Base-by-base conservation (phyloP, 1,139 yeast genomes). In the Spencermartinsiella ligniputridi region DNA sequence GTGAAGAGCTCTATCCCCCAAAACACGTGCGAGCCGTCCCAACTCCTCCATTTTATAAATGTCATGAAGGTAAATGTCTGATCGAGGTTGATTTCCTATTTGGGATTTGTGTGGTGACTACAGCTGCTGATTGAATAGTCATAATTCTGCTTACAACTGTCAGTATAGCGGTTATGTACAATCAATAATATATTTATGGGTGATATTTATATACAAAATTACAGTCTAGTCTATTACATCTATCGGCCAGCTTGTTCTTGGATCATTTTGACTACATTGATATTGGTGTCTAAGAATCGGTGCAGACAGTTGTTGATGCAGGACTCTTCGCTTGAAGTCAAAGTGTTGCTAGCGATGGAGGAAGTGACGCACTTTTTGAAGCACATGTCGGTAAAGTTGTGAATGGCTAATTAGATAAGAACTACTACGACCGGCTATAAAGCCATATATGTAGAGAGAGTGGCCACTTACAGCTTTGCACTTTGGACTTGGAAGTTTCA, bases 351-450 rank as follows among this genome's bases (percentile, higher is more conserved):
- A 44, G 72, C 71, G 45, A 82, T 49, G 32, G 56, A 75, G 15
- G 76, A 69, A 40, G 76, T 69, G 48, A 88, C 75, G 64, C 97
- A 90, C 68, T 86, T 85, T 64, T 83, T 85, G 73, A 88, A 90
- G 65, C 97, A 90, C 74, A 83, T 74, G 62, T 88, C 90, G 34
- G 96, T 89, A 72, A 87, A 88, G 61, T 75, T 79, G 63, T 88
- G 95, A 51, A 88, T 83, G 30, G 94, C 64, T 58, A 37, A 3
- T 15, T 12, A n/a, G 35, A 29, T 5, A 21, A 8, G 8, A 27
- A 4, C 22, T 9, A 9, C 32, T 24, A 24, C n/a, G n/a, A n/a
- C n/a, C 9, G 29, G n/a, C 29, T 9, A 32, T 9, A 32, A 32
- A 32, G 9, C 11, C 13, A 13, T 9, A 9, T 13, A 9, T 9